These are phyloP conservation scores for Microsporum ferrugineum DNA, from an alignment of 2,329 filamentous ascomycete species.

Conservation along the genomic window DNA sequence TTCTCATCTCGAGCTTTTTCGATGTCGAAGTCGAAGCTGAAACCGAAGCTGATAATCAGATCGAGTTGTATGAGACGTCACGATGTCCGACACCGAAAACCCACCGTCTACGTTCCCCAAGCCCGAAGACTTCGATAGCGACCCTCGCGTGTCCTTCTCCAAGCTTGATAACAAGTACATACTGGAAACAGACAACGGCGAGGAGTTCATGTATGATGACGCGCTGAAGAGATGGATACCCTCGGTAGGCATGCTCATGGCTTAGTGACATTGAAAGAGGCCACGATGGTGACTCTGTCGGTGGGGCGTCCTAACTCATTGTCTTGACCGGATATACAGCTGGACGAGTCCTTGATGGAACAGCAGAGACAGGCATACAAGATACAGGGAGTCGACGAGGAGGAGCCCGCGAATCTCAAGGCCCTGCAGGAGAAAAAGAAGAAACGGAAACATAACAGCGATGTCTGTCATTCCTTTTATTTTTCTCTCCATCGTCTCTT, in stretches of 20 bases:
- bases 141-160: conserved; percentile 80
- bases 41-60: not conserved
- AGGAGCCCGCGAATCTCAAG: conserved; percentile 29
- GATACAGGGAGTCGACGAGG: conserved; percentile 48
- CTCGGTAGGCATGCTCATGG: conserved; percentile 35
- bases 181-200: conserved; percentile 71
- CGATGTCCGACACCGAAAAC: not conserved
- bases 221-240: conserved; percentile 64
- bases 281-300: not conserved
- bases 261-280: conserved; percentile 18
- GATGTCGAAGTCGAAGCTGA: not conserved
- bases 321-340: conserved; percentile 30
- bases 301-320: conserved; percentile 5
- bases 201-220: conserved; percentile 72
- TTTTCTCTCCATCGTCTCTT: not conserved
- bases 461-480: conserved; percentile 31
- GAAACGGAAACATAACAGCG: conserved; percentile 44
- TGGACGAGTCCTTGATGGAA: conserved; percentile 49
- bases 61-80: not conserved
- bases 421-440: conserved; percentile 38
- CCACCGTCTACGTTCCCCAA: conserved; percentile 33
- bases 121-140: conserved; percentile 57
- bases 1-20: not conserved
- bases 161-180: conserved; percentile 70
- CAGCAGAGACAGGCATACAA: conserved; percentile 52